Conservation (phyloP, 1,284 basidiomycete genomes). For the Schizopora paradoxa region DNA sequence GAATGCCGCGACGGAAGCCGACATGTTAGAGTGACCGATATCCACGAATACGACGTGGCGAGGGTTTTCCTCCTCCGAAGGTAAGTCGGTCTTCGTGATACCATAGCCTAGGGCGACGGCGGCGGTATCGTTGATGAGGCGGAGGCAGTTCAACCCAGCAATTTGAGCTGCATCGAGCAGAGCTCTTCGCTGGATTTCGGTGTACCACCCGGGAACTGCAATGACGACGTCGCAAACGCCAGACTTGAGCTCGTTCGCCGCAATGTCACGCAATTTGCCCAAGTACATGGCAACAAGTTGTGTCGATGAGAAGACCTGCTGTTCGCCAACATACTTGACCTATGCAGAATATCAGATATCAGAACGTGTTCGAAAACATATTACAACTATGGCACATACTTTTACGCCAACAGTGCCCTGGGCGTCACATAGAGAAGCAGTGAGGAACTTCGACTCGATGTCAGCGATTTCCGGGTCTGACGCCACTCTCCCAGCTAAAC, state of each 20-base stretch:
- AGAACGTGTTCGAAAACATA: conserved; percentile 4
- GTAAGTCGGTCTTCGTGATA: conserved; percentile 93
- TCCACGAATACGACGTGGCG: conserved; percentile 89
- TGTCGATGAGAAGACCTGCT: conserved; percentile 71
- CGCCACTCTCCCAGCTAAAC: conserved; percentile 76
- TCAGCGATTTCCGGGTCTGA: conserved; percentile 75
- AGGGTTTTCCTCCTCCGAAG: conserved; percentile 73
- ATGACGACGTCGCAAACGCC: conserved; percentile 87
- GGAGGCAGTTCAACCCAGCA: conserved; percentile 82
- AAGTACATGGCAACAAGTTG: conserved; percentile 87
- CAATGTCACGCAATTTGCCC: conserved; percentile 82
- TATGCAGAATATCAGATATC: conserved; percentile 33
- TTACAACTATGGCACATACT: conserved; percentile 40
- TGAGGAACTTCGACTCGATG: conserved; percentile 85
- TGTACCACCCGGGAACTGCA: conserved; percentile 92
- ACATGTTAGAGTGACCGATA: conserved; percentile 86
- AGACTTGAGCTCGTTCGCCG: conserved; percentile 77
- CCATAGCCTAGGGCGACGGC: conserved; percentile 92
- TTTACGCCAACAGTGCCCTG: conserved; percentile 77
- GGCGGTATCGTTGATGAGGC: conserved; percentile 93
- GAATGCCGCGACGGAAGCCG: conserved; percentile 83
- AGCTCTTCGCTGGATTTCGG: conserved; percentile 85
- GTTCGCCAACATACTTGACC: conserved; percentile 87
- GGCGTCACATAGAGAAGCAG: conserved; percentile 79
- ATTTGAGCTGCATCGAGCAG: conserved; percentile 84